Evolutionary conservation across 75 land plant species (phyloP).

Genomic region (Cupressus sempervirens): DNA sequence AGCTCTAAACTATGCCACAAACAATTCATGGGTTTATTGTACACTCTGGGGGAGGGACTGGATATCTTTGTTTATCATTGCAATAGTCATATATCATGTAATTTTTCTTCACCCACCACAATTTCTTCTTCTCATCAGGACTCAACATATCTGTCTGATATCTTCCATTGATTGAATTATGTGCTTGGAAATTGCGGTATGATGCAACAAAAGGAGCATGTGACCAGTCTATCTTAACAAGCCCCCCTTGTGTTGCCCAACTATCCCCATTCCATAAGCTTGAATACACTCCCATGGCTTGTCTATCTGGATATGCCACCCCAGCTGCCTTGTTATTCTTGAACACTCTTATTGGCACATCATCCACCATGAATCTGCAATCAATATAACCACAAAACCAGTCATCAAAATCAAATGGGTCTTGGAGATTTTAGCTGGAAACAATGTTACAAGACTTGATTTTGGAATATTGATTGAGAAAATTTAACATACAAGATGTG

Average conservation of each 20-base stretch:
- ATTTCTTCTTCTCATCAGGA: not conserved
- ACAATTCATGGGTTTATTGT: not conserved
- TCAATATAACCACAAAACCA: not conserved
- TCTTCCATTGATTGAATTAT: not conserved
- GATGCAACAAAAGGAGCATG: constrained; percentile 36
- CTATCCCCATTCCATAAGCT: constrained; percentile 42
- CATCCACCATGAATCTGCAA: constrained; percentile 37
- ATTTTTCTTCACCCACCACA: constrained; percentile 23
- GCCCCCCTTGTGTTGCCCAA: constrained; percentile 45
- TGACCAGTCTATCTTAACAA: constrained; percentile 35
- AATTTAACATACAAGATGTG: not conserved
- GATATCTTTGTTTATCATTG: constrained; percentile 15
- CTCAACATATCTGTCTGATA: not conserved
- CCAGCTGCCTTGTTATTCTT: constrained; percentile 37
- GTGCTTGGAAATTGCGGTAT: constrained; percentile 11
- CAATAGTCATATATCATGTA: constrained; percentile 34
- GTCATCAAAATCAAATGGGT: not conserved
- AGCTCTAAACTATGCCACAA: too few species aligned
- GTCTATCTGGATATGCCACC: constrained; percentile 27
- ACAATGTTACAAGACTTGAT: not conserved
- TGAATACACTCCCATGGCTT: constrained; percentile 31
- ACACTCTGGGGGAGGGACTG: constrained; percentile 2
- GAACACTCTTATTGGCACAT: constrained; percentile 29
- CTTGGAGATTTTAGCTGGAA: not conserved
- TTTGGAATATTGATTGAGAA: not conserved